Conservation (phyloP, 371 early-diverging fungal species). For the Basidiobolus meristosporus region DNA sequence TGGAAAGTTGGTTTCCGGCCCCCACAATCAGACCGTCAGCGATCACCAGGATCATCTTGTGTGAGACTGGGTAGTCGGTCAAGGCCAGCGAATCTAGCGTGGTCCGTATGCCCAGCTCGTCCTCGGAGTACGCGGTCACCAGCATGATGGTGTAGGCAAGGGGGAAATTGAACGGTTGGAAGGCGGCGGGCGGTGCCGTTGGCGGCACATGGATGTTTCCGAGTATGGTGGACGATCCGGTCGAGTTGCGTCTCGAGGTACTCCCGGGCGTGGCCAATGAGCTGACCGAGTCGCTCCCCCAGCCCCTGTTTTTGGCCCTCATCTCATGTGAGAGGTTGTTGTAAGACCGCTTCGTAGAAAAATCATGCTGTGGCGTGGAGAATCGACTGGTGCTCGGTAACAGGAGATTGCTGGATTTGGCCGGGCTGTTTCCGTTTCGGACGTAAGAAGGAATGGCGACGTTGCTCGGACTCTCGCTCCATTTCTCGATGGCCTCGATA, state of each 20-base stretch:
- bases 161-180: constrained; percentile 32
- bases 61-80: constrained; percentile 78
- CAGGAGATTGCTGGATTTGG: too few species aligned
- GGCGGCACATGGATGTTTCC: not conserved
- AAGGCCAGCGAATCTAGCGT: constrained; percentile 90
- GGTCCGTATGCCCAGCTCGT: constrained; percentile 67
- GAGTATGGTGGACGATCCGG: not conserved
- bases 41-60: constrained; percentile 81
- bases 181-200: not conserved
- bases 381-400: too few species aligned
- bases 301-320: too few species aligned
- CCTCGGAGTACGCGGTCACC: constrained; percentile 86
- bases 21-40: constrained; percentile 77
- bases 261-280: too few species aligned
- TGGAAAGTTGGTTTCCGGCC: constrained; percentile 48
- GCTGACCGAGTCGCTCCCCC: too few species aligned
- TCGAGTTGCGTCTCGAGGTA: too few species aligned
- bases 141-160: constrained; percentile 52
- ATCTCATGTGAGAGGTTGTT: too few species aligned
- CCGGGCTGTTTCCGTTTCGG: too few species aligned
- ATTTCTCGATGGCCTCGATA: constrained; percentile 30
- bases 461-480: constrained; percentile 23
- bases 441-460: too few species aligned
- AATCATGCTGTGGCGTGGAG: too few species aligned
- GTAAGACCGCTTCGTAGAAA: too few species aligned